These are phyloP conservation scores for Coniosporium apollinis DNA, from an alignment of 495 filamentous ascomycete species.

Conservation along the genomic window DNA sequence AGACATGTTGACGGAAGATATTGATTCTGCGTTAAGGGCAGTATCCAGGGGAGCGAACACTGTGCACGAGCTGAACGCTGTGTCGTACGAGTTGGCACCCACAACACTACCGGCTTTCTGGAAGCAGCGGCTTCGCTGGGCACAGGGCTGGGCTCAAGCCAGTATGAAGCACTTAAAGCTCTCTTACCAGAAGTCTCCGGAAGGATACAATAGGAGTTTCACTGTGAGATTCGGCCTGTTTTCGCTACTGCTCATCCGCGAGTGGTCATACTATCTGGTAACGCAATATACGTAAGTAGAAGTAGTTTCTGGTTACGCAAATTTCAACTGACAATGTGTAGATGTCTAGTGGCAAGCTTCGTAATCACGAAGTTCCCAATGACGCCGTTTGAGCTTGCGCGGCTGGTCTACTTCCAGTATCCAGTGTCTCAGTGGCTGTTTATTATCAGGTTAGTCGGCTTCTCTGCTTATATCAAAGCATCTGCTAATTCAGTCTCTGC, in stretches of 20 bases:
- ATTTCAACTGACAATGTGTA: too few species aligned
- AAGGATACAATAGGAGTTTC: slow-evolving; percentile 10
- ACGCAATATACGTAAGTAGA: slow-evolving; percentile 21
- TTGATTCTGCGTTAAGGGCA: slow-evolving; percentile 26
- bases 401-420: slow-evolving; percentile 22
- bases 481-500: too few species aligned
- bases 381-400: slow-evolving; percentile 9
- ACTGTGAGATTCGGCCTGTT: slow-evolving; percentile 19
- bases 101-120: slow-evolving; percentile 20
- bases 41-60: slow-evolving; percentile 17
- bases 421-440: slow-evolving; percentile 25
- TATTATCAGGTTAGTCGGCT: slow-evolving; percentile 20
- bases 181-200: slow-evolving; percentile 13
- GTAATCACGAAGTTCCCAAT: slow-evolving; percentile 19
- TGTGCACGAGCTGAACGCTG: slow-evolving; percentile 23
- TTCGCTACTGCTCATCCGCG: slow-evolving; percentile 21
- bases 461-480: too few species aligned
- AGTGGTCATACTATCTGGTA: slow-evolving; percentile 22
- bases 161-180: slow-evolving; percentile 17
- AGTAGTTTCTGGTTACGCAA: too few species aligned
- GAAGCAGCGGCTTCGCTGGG: slow-evolving; percentile 25
- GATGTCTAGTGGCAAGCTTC: slow-evolving; percentile 19
- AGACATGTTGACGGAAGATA: slow-evolving; percentile 26
- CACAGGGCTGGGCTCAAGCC: slow-evolving; percentile 24
- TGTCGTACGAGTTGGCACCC: slow-evolving; percentile 22